Evolutionary conservation across 2,329 filamentous ascomycete genomes (phyloP).

Genomic region (Fusarium citri): DNA sequence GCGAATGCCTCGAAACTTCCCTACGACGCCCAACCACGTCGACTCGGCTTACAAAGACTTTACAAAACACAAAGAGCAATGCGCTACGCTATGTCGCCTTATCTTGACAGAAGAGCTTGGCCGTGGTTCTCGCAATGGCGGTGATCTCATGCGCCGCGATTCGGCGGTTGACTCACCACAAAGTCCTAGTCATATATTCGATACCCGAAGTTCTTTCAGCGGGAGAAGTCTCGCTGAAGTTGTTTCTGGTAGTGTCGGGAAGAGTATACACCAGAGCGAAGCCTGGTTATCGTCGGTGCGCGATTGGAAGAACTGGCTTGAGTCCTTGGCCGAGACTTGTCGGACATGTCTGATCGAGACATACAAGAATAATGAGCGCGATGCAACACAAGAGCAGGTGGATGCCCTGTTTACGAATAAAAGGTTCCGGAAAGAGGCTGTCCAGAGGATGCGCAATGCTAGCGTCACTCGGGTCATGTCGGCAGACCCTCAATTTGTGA

Average conservation of each 20-base stretch:
- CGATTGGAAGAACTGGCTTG: constrained; percentile 59
- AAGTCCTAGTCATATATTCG: constrained; percentile 47
- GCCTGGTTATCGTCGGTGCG: constrained; percentile 54
- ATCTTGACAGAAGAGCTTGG: constrained; percentile 57
- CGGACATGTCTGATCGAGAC: constrained; percentile 57
- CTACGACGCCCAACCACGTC: constrained; percentile 52
- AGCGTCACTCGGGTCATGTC: constrained; percentile 58
- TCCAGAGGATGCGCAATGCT: constrained; percentile 60
- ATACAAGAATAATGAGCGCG: constrained; percentile 59
- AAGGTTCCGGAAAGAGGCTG: constrained; percentile 55
- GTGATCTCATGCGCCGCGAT: constrained; percentile 46
- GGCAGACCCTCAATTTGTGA: constrained; percentile 57
- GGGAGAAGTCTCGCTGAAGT: constrained; percentile 52
- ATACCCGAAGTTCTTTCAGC: constrained; percentile 55
- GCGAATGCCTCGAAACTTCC: constrained; percentile 50
- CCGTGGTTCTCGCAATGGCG: constrained; percentile 37
- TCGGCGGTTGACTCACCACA: constrained; percentile 49
- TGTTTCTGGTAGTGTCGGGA: constrained; percentile 43
- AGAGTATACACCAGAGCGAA: constrained; percentile 46
- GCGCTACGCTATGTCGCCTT: constrained; percentile 54
- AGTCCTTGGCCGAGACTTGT: constrained; percentile 56
- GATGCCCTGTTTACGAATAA: constrained; percentile 58
- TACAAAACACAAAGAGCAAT: constrained; percentile 55
- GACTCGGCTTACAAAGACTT: constrained; percentile 61
- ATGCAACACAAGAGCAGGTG: constrained; percentile 57